A percentile compares a stretch with the other conserved stretches of the same genome.
Conservation (phyloP, 2,329 filamentous ascomycete species). For the Alternaria hordeiaustralica region DNA sequence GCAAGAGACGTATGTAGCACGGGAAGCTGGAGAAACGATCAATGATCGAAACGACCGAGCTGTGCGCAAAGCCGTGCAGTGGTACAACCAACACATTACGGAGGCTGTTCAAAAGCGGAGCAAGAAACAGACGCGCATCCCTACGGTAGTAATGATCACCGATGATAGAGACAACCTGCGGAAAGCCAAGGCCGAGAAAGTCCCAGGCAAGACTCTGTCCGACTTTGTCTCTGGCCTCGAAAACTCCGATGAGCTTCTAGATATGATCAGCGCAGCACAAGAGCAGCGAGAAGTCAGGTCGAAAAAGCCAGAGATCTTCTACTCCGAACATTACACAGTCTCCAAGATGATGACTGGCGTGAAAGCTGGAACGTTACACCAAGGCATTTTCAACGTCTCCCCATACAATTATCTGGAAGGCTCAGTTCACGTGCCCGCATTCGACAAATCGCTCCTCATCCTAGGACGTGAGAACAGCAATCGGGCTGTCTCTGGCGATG, state of each 20-base stretch:
- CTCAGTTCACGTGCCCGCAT: conserved; percentile 86
- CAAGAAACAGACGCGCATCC: conserved; percentile 63
- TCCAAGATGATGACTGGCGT: conserved; percentile 95
- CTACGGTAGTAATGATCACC: conserved; percentile 88
- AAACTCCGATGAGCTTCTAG: conserved; percentile 82
- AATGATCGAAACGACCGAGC: conserved; percentile 97
- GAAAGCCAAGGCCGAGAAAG: conserved; percentile 77
- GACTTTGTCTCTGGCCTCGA: conserved; percentile 86
- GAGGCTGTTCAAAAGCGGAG: conserved; percentile 62
- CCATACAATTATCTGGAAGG: conserved; percentile 98
- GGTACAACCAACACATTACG: conserved; percentile 85
- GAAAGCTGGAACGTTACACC: conserved; percentile 86
- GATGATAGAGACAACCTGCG: conserved; percentile 87
- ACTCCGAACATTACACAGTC: conserved; percentile 85
- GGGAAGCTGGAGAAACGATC: conserved; percentile 80
- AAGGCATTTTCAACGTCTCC: conserved; percentile 94
- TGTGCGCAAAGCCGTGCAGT: conserved; percentile 82
- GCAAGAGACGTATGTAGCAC: conserved; percentile 83
- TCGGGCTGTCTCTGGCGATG: conserved; percentile 86
- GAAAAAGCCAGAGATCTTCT: conserved; percentile 75
- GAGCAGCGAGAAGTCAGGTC: conserved; percentile 70
- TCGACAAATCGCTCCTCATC: conserved; percentile 86
- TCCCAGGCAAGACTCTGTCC: conserved; percentile 69
- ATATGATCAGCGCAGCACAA: conserved; percentile 87
- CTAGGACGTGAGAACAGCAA: conserved; percentile 97